Evolutionary conservation across 2,329 filamentous ascomycete species (phyloP).

Genomic region (Hypoxylon sp.): DNA sequence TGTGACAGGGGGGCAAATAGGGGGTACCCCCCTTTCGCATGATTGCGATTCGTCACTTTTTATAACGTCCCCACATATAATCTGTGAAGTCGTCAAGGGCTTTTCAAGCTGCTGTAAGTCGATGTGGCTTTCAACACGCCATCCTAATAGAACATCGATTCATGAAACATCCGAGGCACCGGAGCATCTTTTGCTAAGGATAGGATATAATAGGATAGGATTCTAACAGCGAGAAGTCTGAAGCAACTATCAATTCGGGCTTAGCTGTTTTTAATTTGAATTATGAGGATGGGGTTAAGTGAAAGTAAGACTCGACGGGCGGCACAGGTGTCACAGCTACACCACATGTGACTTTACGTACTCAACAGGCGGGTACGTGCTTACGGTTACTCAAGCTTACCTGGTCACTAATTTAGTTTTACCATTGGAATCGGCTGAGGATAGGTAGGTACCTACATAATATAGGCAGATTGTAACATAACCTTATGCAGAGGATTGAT

Average conservation of each 20-base stretch:
- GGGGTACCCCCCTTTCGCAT: conserved; percentile 27
- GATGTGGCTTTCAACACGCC: conserved; percentile 28
- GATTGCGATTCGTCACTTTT: conserved; percentile 37
- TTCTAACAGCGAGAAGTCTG: conserved; percentile 15
- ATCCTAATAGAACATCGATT: conserved; percentile 17
- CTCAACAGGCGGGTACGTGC: conserved; percentile 45
- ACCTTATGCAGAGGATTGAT: conserved; percentile 46
- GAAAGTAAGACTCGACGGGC: conserved; percentile 37
- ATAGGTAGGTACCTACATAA: conserved; percentile 18
- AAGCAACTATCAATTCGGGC: conserved; percentile 24
- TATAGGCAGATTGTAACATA: conserved; percentile 39
- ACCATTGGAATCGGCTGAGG: conserved; percentile 27
- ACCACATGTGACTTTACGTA: conserved; percentile 41
- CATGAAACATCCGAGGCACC: conserved; percentile 34
- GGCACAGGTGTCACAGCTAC: conserved; percentile 44
- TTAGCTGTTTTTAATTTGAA: conserved; percentile 14
- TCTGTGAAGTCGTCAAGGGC: conserved; percentile 17
- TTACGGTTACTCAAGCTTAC: conserved; percentile 42
- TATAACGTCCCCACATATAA: conserved; percentile 33
- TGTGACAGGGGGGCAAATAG: conserved; percentile 29
- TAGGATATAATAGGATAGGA: neutral
- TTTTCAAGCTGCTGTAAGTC: conserved; percentile 6
- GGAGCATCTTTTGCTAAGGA: conserved; percentile 16
- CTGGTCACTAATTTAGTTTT: conserved; percentile 38
- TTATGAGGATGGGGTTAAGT: conserved; percentile 31